A percentile compares a stretch with the other conserved stretches of the same genome.
These are phyloP conservation scores for Fusarium proliferatum DNA, from an alignment of 2,329 filamentous ascomycete genomes.

Conservation along the genomic window DNA sequence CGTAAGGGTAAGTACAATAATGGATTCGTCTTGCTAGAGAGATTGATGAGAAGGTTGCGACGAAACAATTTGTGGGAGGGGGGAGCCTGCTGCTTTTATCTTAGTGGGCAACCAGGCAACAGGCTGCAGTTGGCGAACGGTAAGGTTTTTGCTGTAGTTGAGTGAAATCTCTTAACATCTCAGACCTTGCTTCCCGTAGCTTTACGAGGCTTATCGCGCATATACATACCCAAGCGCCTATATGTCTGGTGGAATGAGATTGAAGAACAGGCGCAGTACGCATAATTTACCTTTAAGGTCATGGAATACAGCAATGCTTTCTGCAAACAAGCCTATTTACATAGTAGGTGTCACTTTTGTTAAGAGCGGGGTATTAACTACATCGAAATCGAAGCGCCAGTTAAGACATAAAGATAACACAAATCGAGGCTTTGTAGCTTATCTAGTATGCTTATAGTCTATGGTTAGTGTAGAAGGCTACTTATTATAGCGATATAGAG, in stretches of 20 bases:
- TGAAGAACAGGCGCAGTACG: rapidly evolving
- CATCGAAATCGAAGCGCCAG: not conserved
- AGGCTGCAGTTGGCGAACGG: not conserved
- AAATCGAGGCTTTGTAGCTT: no score
- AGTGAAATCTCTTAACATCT: no score
- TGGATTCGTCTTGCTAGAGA: not conserved
- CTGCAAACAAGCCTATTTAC: rapidly evolving
- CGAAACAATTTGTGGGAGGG: not conserved
- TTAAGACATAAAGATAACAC: no score
- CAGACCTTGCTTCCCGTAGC: not conserved
- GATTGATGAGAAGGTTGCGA: not conserved
- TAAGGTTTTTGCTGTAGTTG: no score
- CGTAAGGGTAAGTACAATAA: rapidly evolving
- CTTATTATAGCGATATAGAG: rapidly evolving
- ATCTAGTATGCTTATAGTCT: not conserved
- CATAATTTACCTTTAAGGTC: rapidly evolving
- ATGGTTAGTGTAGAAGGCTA: rapidly evolving
- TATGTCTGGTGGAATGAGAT: rapidly evolving
- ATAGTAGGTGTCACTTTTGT: not conserved
- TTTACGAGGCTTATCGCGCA: rapidly evolving
- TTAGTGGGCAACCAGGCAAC: not conserved
- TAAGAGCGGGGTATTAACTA: not conserved
- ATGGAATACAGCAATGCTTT: rapidly evolving
- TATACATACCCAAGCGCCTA: no score
- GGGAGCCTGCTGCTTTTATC: not conserved